Evolutionary conservation across 768 basidiomycete genomes (phyloP).

Genomic region (Pisolithus marmoratus): DNA sequence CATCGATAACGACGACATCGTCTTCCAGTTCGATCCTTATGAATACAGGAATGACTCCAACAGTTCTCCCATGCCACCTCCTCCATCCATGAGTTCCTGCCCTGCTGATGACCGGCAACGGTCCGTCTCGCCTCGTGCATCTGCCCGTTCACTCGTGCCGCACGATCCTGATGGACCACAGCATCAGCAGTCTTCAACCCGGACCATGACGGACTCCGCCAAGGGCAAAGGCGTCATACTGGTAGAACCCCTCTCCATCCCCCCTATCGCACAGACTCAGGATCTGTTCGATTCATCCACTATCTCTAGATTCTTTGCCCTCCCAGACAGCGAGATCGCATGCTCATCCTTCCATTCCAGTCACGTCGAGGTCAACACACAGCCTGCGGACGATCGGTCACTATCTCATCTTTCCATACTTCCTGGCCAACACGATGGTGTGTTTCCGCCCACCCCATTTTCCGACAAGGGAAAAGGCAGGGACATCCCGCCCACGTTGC

Average conservation of each 20-base stretch:
- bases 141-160: neutral
- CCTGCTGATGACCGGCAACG: neutral
- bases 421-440: conserved; percentile 9
- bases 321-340: neutral
- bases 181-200: conserved; percentile 8
- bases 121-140: neutral
- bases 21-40: conserved; percentile 49
- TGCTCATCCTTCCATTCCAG: conserved; percentile 12
- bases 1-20: conserved; percentile 50
- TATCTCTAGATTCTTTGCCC: neutral
- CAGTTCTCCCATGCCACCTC: neutral
- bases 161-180: conserved; percentile 6
- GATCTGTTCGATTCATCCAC: conserved; percentile 13
- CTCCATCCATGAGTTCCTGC: conserved; percentile 6
- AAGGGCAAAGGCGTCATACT: conserved; percentile 48
- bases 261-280: conserved; percentile 28
- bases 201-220: conserved; percentile 15
- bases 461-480: conserved; percentile 51
- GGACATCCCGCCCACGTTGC: conserved; percentile 51
- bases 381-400: neutral
- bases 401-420: conserved; percentile 24
- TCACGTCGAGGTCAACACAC: conserved; percentile 1
- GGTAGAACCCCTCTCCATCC: conserved; percentile 50
- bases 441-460: conserved; percentile 20
- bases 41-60: conserved; percentile 19